These are phyloP conservation scores for Calonectria montana DNA, from an alignment of 2,329 filamentous ascomycete genomes.

Conservation along the genomic window DNA sequence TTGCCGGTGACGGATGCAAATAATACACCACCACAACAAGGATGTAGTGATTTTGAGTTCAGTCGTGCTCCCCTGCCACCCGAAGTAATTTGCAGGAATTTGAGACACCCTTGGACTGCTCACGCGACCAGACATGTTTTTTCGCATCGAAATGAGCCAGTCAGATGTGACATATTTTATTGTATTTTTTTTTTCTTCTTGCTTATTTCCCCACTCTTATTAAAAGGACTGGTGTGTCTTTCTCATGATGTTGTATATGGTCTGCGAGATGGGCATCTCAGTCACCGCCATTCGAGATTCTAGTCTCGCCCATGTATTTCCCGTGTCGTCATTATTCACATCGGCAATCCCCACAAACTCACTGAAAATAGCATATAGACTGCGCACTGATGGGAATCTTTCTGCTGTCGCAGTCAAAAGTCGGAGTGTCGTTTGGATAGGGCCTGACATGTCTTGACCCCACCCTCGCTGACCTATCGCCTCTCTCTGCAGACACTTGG, in stretches of 20 bases:
- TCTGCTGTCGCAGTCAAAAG: constrained; percentile 1
- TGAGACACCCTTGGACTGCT: neutral
- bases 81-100: neutral
- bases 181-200: no score
- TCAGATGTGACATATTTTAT: neutral
- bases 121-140: neutral
- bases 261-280: constrained; percentile 3
- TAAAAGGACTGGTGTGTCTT: neutral
- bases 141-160: neutral
- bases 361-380: neutral
- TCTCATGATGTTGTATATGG: constrained; percentile 2
- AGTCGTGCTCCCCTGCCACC: neutral
- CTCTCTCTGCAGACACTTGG: constrained; percentile 5
- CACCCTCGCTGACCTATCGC: neutral
- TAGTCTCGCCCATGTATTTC: neutral
- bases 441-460: neutral
- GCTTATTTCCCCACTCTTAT: neutral
- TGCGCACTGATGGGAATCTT: neutral
- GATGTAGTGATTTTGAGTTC: neutral
- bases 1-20: neutral
- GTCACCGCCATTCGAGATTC: neutral
- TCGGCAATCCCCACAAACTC: neutral
- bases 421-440: constrained; percentile 1
- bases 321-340: neutral
- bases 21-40: neutral